These are phyloP conservation scores for Biscogniauxia marginata DNA, from an alignment of 2,329 filamentous ascomycete species.

Conservation along the genomic window DNA sequence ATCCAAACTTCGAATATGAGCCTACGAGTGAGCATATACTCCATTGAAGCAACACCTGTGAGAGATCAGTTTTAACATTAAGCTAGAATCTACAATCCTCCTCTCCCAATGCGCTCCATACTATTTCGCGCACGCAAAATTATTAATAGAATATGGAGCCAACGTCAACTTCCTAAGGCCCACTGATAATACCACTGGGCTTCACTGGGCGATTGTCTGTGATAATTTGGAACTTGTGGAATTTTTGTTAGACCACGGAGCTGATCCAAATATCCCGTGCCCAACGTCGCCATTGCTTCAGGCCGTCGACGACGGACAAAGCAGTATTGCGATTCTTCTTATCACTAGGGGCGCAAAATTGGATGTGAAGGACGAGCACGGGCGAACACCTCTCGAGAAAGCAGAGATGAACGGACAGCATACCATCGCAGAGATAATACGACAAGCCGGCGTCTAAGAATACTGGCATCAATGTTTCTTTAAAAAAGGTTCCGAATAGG, in stretches of 20 bases:
- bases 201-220: slow-evolving; percentile 1
- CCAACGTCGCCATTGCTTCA: background rate
- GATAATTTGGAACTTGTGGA: background rate
- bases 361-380: background rate
- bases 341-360: background rate
- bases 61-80: background rate
- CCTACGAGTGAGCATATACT: background rate
- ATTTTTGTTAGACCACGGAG: background rate
- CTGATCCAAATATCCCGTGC: background rate
- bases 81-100: background rate
- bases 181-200: background rate
- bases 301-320: background rate
- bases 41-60: background rate
- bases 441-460: background rate
- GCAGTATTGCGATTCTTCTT: background rate
- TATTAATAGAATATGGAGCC: slow-evolving; percentile 1
- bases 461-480: background rate
- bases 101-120: background rate
- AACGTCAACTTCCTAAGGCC: background rate
- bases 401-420: background rate
- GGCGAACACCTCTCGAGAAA: background rate
- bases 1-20: background rate
- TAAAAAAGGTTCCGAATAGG: background rate
- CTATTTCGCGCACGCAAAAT: background rate
- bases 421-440: background rate